Evolutionary conservation across 2,329 filamentous ascomycete species (phyloP), one percentile per base, ranked within the genome.

Genomic region (Pseudogymnoascus sp.): DNA sequence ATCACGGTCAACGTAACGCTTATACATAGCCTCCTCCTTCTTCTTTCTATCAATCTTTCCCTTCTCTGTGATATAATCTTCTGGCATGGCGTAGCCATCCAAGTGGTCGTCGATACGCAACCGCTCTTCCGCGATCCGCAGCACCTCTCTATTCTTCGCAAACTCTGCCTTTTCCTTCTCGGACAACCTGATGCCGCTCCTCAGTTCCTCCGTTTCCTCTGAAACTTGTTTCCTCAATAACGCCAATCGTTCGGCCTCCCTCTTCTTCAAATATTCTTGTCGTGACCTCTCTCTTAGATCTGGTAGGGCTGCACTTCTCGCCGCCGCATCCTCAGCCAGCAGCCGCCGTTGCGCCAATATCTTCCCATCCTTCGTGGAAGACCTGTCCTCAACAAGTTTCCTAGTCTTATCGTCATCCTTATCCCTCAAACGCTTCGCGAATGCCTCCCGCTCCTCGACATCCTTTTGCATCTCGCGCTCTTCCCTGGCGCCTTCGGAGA

Each of bases 1-100:
- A 67, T 95, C 91, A 62, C 83, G 82, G 63, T 96, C 92, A 3
- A 96, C 86, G 66, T 96, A 92, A 57, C 92, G 84, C 71, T 90
- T 92, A 74, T 95, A 96, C 9, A 99, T 79, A 0, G 89, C 90
- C 21, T 95, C 89, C 64, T 94, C 84, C 71, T 97, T 97, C 71
- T 89, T 88, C 71, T 88, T 91, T 66, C 81, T 81, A 70, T 95
- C 89, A 63, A 95, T 86, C 69, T 95, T 94, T 19, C 90, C 91
- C 73, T 92, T 92, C 71, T 95, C 91, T 0, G 89, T 96, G 63
- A 96, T 92, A 70, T 96, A 96, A 71, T 96, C 91, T 64, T 96
- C 92, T 0, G 92, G 94, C 76, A 99, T 86, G 65, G 86, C 82
- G 74, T 97, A 99, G 2, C 92, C 92, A 75, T 96, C 92, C 18